Base-by-base conservation (phyloP, 306 rosid genomes). In the Prunus mira region DNA sequence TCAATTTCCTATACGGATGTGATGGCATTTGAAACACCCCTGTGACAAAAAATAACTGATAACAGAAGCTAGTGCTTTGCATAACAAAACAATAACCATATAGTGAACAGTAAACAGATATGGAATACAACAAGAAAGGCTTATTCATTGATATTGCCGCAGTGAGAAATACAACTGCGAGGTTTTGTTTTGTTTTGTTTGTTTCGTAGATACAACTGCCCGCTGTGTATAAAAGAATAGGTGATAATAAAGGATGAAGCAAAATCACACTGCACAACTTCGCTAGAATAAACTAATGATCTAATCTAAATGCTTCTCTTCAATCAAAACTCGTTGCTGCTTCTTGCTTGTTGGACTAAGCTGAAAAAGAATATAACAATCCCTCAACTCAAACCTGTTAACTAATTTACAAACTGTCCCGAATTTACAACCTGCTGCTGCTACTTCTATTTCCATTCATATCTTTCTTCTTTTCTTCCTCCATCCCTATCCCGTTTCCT, bases 171-270 rank as follows among this genome's bases (percentile, higher is more conserved):
- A 47, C 51, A 12, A 13, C 51, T 47, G 51, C 17, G 5, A 10
- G 12, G 51, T 47, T 12, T 47, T 13, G 12, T 47, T 46, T 9
- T 30, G 4, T 30, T 32, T 32, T 30, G 3, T 32, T 5, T 10
- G 12, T 10, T 47, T 47, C 12, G 47, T 0, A 45, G 51, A 38
- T 52, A 27, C 45, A 77, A 49, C 60, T 34, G 57, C 56, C 52
- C 67, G 43, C 17, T 71, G 38, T 67, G 46, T 60, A 82, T 72
- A 22, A 72, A 77, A 66, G 78, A 82, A 77, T 67, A 50, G 70
- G 78, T 17, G 9, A 19, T 38, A 38, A 38, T 38, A 1, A 38
- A 38, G 9, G 43, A 38, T 5, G 43, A 38, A 7, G n/a, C 55
- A 34, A 38, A 80, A 67, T 41, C 72, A 62, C 20, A 49, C 63